These are phyloP conservation scores for Cajanus cajan DNA, from an alignment of 306 rosid genomes.

Conservation along the genomic window DNA sequence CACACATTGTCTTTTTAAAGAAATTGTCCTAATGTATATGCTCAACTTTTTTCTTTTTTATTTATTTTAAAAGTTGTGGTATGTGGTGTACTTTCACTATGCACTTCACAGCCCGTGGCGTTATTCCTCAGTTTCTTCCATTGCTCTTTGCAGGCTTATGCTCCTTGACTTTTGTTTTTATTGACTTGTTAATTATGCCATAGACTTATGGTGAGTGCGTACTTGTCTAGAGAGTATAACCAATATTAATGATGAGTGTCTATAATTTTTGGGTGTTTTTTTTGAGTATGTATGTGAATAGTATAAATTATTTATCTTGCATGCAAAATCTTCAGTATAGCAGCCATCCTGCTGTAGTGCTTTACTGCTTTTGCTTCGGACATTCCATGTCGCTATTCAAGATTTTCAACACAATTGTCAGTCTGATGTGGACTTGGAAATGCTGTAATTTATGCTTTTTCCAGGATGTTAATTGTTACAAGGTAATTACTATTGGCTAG, in stretches of 20 bases:
- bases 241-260: background rate
- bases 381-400: background rate
- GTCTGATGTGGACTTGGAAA: background rate
- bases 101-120: background rate
- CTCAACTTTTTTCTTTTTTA: too few species aligned
- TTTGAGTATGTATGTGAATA: background rate
- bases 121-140: background rate
- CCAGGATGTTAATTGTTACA: background rate
- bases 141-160: background rate
- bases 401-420: background rate
- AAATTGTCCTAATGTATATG: background rate
- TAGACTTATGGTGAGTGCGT: background rate
- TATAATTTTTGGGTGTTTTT: background rate
- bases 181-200: background rate
- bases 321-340: background rate
- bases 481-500: background rate
- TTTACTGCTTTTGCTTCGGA: too few species aligned
- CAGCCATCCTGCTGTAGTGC: too few species aligned
- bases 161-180: background rate
- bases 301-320: background rate
- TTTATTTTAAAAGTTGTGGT: background rate
- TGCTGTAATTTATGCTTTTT: background rate
- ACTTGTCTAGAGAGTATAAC: background rate
- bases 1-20: background rate
- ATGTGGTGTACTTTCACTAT: background rate